Conservation (phyloP, 1,139 yeast species). For the Saccharomyces hybrid region DNA sequence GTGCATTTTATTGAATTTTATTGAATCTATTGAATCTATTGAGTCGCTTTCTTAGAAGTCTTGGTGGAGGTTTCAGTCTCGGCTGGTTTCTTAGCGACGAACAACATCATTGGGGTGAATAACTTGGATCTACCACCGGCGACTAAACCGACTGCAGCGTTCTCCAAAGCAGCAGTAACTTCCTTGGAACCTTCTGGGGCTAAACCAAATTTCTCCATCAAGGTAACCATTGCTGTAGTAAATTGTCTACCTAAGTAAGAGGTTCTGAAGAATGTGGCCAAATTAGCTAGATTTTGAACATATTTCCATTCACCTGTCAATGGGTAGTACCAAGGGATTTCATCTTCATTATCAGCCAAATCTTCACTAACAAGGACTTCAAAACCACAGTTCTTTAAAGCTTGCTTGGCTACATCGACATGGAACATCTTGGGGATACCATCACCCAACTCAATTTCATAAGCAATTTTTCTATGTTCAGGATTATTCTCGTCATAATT, state of each 20-base stretch:
- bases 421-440: conserved; percentile 97
- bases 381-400: conserved; percentile 82
- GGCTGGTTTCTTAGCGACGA: conserved; percentile 71
- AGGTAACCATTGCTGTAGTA: conserved; percentile 73
- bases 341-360: conserved; percentile 75
- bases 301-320: conserved; percentile 88
- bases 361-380: conserved; percentile 68
- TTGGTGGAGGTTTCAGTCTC: background rate
- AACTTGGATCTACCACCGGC: conserved; percentile 84
- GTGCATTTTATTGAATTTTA: background rate
- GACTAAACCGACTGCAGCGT: conserved; percentile 92
- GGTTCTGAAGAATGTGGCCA: conserved; percentile 83
- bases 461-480: conserved; percentile 90
- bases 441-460: conserved; percentile 96
- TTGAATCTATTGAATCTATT: background rate
- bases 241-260: conserved; percentile 76
- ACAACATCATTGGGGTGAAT: conserved; percentile 96
- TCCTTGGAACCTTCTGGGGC: conserved; percentile 92
- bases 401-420: conserved; percentile 77
- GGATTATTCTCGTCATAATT: conserved; percentile 77
- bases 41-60: background rate
- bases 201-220: conserved; percentile 73
- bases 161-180: conserved; percentile 89
- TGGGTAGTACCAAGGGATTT: conserved; percentile 97
- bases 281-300: conserved; percentile 70